A percentile compares a stretch with the other conserved stretches of the same genome.
These are phyloP conservation scores for Globisporangium ultimum DNA, from an alignment of 352 stramenopile species.

Conservation along the genomic window DNA sequence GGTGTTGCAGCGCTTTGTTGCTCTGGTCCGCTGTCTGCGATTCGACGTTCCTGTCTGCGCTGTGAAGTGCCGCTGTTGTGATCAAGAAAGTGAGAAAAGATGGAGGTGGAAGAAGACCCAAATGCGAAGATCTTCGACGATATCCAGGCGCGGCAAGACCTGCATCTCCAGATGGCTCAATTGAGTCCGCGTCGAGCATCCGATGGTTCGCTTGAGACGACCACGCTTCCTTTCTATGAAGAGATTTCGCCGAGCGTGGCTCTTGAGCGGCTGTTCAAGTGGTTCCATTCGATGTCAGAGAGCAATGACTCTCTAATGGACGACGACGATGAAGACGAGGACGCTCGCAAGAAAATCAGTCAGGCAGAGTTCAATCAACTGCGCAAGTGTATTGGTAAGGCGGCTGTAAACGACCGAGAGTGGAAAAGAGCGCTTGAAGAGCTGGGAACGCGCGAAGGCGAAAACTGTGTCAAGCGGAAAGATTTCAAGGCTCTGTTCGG, in stretches of 20 bases:
- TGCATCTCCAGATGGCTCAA: conserved; percentile 34
- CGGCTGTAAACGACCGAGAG: conserved; percentile 17
- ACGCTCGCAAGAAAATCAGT: conserved; percentile 1
- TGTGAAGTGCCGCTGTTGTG: too few relatives aligned
- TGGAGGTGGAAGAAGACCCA: conserved; percentile 30
- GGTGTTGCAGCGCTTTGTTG: too few relatives aligned
- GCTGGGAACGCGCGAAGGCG: conserved; percentile 16
- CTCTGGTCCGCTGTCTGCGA: too few relatives aligned
- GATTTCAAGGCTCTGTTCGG: conserved; percentile 62
- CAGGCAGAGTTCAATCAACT: conserved; percentile 39
- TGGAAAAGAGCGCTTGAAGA: conserved; percentile 43
- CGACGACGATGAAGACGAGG: conserved; percentile 1
- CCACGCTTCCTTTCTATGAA: conserved; percentile 50
- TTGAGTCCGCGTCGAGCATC: conserved; percentile 32
- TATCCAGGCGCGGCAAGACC: conserved; percentile 14
- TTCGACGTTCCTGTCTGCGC: too few relatives aligned
- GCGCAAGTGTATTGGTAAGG: conserved; percentile 32
- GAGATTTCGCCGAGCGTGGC: conserved; percentile 42
- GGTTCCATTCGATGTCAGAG: conserved; percentile 19
- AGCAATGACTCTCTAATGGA: not conserved
- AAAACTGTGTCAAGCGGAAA: conserved; percentile 19
- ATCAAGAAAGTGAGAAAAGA: too few relatives aligned
- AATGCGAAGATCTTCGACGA: conserved; percentile 34
- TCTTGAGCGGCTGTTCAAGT: conserved; percentile 38
- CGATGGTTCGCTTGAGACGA: conserved; percentile 23